Evolutionary conservation across 108 stramenopile species (phyloP), one percentile per base, ranked within the genome.

Genomic region (Asterionellopsis glacialis): DNA sequence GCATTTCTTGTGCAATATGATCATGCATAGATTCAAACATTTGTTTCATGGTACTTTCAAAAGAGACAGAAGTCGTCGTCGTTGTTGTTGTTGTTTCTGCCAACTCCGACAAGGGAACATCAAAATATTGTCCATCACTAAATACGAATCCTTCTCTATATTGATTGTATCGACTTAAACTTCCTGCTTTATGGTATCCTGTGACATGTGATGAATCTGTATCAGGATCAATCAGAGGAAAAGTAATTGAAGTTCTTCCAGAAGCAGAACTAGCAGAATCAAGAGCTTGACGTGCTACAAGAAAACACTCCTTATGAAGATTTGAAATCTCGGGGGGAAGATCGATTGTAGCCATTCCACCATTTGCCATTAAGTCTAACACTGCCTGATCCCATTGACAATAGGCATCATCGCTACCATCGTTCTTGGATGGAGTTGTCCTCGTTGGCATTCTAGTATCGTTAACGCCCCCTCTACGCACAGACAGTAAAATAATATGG

Each of bases 91-190:
- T 53, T 48, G 9, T 65, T 22, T n/a, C 59, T 26, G 2, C 33
- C 33, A 7, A 2, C 2, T 33, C 33, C 33, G 33, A 2, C 2
- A 33, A 7, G 5, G 15, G 16, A 9, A 75, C 41, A 25, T 75
- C 74, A 39, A 78, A 67, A 4, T 18, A 41, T 38, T 42, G 13
- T 1, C 82, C 84, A 68, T 93, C 78, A 24, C 80, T 82, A 57
- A 89, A 87, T 1, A 93, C 88, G 61, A 93, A 84, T 9, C 91
- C 91, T 49, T 87, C 72, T 54, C 91, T 57, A 49, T 81, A 65
- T 7, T 45, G 49, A 66, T 93, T 93, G 73, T 93, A 93, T 11
- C 87, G 79, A 39, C 66, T 70, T 52, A 72, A 55, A 22, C 73
- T 73, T 51, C 74, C 65, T 9, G 81, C 75, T 21, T 18, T n/a